Evolutionary conservation across 768 basidiomycete genomes (phyloP), one percentile per base, ranked within the genome.

Genomic region (Trametes cubensis): DNA sequence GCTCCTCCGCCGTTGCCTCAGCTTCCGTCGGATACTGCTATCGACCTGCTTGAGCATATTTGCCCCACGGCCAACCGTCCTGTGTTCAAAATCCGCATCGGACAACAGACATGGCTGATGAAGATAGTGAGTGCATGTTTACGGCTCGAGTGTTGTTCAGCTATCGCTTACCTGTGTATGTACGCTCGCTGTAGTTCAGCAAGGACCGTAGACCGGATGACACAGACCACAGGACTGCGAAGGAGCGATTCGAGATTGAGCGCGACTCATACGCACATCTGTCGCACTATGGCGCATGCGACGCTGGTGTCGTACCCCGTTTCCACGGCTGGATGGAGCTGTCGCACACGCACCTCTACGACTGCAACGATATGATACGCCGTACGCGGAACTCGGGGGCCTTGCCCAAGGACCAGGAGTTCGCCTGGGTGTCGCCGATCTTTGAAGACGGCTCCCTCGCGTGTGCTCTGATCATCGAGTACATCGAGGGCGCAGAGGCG

Each of bases 311-410:
- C 14, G 66, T 62, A 8, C 66, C 63, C 4, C 30, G 42, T 1
- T 67, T 63, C 54, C 62, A 55, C 34, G 66, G 66, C 3, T 67
- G 65, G 65, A 20, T 63, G 26, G 41, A 45, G 15, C 47, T 78
- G 21, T 56, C 55, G 11, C 23, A 21, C 6, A 18, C 11, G 1
- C 38, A 40, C 11, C 21, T 53, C 1, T 39, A 39, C n/a, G 39
- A n/a, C 21, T 39, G 39, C 7, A 53, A 23, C 20, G 39, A 40
- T 10, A 23, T 48, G 48, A 46, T 40, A 52, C 20, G 21, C 1
- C 18, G 26, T 5, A 40, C 51, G 15, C 38, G n/a, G 5, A 20
- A 17, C 11, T 10, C 54, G 13, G 63, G 47, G 2, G 45, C 28
- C n/a, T 38, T 61, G 48, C 54, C 48, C 28, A 30, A 23, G 25